These are phyloP conservation scores for Xylaria sp. DNA, from an alignment of 2,329 filamentous ascomycete species.

Conservation along the genomic window DNA sequence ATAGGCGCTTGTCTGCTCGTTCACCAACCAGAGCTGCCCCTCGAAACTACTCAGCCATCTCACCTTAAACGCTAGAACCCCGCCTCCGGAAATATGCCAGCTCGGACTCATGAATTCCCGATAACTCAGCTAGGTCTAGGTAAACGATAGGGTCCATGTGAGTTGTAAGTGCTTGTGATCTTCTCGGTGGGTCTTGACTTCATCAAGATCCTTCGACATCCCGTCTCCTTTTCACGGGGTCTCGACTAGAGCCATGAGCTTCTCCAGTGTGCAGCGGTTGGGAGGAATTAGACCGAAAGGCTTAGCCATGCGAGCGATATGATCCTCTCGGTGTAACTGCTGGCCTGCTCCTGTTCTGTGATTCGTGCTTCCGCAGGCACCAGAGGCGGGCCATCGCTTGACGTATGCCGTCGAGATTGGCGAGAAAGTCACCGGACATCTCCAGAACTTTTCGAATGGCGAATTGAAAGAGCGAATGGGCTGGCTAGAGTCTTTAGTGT, in stretches of 20 bases:
- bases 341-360: not conserved
- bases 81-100: not conserved
- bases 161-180: conserved; percentile 5
- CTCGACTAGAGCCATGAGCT: not conserved
- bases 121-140: not conserved
- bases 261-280: not conserved
- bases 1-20: not conserved
- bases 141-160: not conserved
- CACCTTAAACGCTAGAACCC: not conserved
- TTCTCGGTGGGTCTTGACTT: conserved; percentile 3
- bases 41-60: conserved; percentile 1
- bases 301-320: conserved; percentile 5
- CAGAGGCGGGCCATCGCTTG: not conserved
- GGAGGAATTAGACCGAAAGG: conserved; percentile 2
- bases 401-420: not conserved
- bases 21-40: conserved; percentile 1
- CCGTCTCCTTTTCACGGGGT: not conserved
- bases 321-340: conserved; percentile 2
- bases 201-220: not conserved
- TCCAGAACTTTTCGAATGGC: not conserved
- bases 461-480: not conserved
- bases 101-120: not conserved
- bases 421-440: not conserved
- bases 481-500: not conserved
- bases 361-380: not conserved